Evolutionary conservation across 768 basidiomycete genomes (phyloP), one percentile per base, ranked within the genome.

Genomic region (Tylopilus sp.): DNA sequence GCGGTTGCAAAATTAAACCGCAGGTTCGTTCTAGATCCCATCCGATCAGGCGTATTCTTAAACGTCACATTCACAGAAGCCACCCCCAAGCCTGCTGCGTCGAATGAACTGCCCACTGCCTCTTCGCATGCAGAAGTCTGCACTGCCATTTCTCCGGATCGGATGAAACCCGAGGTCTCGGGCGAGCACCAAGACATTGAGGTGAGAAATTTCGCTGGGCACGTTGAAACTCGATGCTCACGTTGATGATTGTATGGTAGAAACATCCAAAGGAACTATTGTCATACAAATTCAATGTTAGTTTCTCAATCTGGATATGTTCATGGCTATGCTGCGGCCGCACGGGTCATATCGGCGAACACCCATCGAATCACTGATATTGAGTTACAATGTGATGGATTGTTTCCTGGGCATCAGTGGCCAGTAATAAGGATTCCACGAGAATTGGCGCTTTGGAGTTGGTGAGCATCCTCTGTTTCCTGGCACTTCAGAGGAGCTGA

Each of bases 361-460:
- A n/a, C n/a, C n/a, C 40, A 0, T 36, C 7, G 12, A 13, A 47
- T 31, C n/a, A 13, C 5, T 31, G 8, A 6, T 7, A 4, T 18
- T 13, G 11, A 35, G 15, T 6, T 17, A 18, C 1, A 10, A n/a
- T 39, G 23, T 44, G 2, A 47, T 42, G 20, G 3, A 6, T 35
- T 21, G 12, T 28, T 13, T 17, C 22, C 10, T 25, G 20, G 6
- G 20, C 9, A 38, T 42, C 6, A 59, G 58, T 53, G 25, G 31
- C 35, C n/a, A 58, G 58, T 1, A 59, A 59, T n/a, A 31, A 44
- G 8, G 15, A 51, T 4, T 48, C 49, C n/a, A 26, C 40, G 21
- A 59, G 56, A 39, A 47, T 59, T 4, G 58, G 58, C 7, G 58
- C 57, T 18, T 59, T 13, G 58, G 58, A 10, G 58, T 59, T 4